These are phyloP conservation scores for Mycosphaerella sp. DNA, from an alignment of 2,329 filamentous ascomycete genomes.

Conservation along the genomic window DNA sequence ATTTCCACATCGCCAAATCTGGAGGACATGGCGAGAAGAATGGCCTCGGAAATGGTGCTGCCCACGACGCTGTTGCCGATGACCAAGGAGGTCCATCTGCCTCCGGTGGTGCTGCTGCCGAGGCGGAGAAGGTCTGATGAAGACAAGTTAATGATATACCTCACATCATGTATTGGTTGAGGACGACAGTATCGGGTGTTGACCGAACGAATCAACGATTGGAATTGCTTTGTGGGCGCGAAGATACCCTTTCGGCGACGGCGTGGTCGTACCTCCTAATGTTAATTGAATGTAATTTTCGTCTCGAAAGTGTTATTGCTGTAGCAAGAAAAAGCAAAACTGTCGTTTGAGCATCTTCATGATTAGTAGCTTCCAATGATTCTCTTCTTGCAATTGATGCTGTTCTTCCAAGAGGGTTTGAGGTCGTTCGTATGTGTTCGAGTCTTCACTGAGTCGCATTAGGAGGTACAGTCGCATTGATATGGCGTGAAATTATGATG, in stretches of 20 bases:
- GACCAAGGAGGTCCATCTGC: no score
- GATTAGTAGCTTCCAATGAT: no score
- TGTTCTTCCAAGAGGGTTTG: no score
- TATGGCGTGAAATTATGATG: no score
- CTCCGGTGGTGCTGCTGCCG: no score
- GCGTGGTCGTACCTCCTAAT: not conserved
- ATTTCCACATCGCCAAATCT: not conserved
- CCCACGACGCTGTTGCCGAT: not conserved
- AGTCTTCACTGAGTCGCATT: no score
- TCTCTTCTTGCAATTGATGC: no score
- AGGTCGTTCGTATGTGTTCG: no score
- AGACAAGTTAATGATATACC: not conserved
- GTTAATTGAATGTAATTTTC: not conserved
- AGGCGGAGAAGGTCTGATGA: not conserved
- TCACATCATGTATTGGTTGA: not conserved
- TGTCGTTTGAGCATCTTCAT: no score
- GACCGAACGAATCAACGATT: not conserved
- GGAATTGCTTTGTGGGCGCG: not conserved
- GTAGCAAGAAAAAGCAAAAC: no score
- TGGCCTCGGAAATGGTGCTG: not conserved
- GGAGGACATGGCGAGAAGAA: slow-evolving; percentile 3
- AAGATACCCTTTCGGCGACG: not conserved
- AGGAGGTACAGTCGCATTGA: no score
- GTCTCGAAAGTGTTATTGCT: no score
- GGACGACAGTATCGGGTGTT: not conserved